Evolutionary conservation across 2,329 filamentous ascomycete genomes (phyloP).

Genomic region (Fusarium sp.): DNA sequence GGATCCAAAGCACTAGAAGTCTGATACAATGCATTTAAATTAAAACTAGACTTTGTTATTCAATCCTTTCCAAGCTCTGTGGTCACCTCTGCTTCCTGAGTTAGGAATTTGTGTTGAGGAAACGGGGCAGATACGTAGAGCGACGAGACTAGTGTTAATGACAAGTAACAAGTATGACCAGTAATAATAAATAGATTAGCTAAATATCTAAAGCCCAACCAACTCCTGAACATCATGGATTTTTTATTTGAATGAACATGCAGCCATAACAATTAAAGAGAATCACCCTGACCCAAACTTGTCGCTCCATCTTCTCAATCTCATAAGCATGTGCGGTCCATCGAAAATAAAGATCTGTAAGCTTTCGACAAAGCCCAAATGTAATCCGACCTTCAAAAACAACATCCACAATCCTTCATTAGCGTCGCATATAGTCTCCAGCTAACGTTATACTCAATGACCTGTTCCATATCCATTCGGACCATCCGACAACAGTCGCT

Average conservation of each 20-base stretch:
- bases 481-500: constrained; percentile 25
- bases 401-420: rapidly evolving
- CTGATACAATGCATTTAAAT: no score
- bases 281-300: not conserved
- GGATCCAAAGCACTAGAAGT: no score
- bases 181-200: not conserved
- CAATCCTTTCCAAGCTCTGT: no score
- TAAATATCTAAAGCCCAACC: not conserved
- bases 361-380: not conserved
- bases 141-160: no score
- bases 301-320: not conserved
- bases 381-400: rapidly evolving
- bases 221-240: not conserved
- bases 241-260: not conserved
- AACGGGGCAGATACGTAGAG: no score
- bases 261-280: not conserved
- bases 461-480: constrained; percentile 19
- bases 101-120: no score
- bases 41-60: no score
- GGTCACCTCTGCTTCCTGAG: no score
- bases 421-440: not conserved
- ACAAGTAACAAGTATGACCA: not conserved
- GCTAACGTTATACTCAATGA: not conserved
- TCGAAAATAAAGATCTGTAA: no score
- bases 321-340: no score